phyloP scores from a whole-genome alignment of 2,329 filamentous ascomycete genomes.

The Leptoxyphium fumago region DNA sequence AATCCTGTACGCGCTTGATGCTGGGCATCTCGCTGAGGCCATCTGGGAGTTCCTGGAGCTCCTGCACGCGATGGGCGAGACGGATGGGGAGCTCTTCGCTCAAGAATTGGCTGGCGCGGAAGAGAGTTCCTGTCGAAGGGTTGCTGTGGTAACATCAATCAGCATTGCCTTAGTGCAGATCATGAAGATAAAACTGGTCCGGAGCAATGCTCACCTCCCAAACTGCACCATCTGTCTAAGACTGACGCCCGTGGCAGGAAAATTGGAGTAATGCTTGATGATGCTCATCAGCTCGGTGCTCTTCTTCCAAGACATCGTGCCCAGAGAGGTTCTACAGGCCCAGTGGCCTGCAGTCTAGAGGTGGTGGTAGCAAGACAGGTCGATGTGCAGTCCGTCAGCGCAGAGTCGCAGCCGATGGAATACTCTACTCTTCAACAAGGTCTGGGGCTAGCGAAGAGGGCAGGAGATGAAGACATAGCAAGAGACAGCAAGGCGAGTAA shows the following conservation, averaged over 20 bases:
- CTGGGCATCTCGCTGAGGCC: slow-evolving; percentile 97
- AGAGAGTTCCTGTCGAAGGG: slow-evolving; percentile 59
- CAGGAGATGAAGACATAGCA: not conserved
- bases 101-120: slow-evolving; percentile 94
- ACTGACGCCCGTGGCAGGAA: slow-evolving; percentile 90
- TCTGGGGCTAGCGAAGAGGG: not conserved
- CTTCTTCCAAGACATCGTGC: slow-evolving; percentile 78
- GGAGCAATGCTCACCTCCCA: slow-evolving; percentile 42
- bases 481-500: not conserved
- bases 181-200: slow-evolving; percentile 32
- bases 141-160: not conserved
- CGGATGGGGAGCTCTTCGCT: slow-evolving; percentile 96
- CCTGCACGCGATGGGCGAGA: slow-evolving; percentile 87
- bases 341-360: slow-evolving; percentile 4
- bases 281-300: slow-evolving; percentile 85
- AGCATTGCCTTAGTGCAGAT: not conserved
- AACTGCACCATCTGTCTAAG: slow-evolving; percentile 98
- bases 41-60: slow-evolving; percentile 82
- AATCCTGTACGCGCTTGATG: slow-evolving; percentile 85
- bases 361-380: not conserved
- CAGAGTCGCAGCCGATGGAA: not conserved
- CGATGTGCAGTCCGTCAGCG: not conserved
- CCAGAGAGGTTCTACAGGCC: slow-evolving; percentile 3
- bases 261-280: slow-evolving; percentile 93
- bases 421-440: not conserved